Evolutionary conservation across 2,329 filamentous ascomycete species (phyloP).

Genomic region (Pseudogymnoascus sp.): DNA sequence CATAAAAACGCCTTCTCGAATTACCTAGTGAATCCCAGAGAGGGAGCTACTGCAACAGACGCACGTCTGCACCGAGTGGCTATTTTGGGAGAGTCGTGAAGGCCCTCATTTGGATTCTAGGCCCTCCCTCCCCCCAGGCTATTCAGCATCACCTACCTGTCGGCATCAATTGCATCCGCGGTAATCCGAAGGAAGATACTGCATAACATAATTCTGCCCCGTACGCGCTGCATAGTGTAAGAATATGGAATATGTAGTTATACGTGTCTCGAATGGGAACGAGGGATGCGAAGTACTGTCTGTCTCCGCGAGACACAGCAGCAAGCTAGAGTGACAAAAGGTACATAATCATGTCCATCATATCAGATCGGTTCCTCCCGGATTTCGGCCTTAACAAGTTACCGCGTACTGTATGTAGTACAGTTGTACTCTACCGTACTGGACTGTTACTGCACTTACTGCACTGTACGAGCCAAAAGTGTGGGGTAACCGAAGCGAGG

Average conservation of each 20-base stretch:
- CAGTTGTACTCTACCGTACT: too few species aligned
- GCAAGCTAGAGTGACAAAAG: neutral
- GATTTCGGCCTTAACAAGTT: neutral
- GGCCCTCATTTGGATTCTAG: neutral
- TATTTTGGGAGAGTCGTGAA: neutral
- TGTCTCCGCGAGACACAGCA: neutral
- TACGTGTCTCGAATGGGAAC: neutral
- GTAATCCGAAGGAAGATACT: neutral
- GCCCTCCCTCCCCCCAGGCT: neutral
- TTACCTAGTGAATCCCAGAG: neutral
- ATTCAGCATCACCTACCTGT: neutral
- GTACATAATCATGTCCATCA: neutral
- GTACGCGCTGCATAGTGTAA: neutral
- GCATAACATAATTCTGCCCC: neutral
- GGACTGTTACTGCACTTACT: too few species aligned
- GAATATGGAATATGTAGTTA: neutral
- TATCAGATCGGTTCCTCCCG: neutral
- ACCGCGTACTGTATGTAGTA: too few species aligned
- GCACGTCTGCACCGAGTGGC: neutral
- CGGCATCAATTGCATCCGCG: neutral
- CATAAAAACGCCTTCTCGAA: neutral
- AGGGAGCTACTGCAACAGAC: neutral
- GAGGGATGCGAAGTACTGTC: neutral
- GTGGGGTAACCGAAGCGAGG: slow-evolving; percentile 5
- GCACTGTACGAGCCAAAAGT: neutral